These are phyloP conservation scores for Salix udensis DNA, from an alignment of 345 rosid genomes.

Conservation along the genomic window DNA sequence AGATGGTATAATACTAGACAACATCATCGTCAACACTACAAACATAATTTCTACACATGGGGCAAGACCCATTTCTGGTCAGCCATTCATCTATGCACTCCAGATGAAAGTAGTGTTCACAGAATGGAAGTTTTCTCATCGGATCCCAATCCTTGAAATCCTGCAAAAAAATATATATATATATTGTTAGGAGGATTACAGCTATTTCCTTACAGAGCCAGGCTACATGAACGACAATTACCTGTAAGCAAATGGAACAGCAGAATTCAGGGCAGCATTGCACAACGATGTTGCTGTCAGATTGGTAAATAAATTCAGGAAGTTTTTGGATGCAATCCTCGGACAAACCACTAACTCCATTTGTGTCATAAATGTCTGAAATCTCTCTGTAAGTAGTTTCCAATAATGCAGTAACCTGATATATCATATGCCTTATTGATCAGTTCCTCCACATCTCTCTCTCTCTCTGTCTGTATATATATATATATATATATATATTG, in stretches of 20 bases:
- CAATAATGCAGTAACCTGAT: slow-evolving; percentile 42
- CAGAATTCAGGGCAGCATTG: slow-evolving; percentile 12
- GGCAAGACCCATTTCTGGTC: slow-evolving; percentile 52
- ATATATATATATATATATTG: background rate
- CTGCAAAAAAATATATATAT: slow-evolving; percentile 24
- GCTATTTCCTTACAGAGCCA: background rate
- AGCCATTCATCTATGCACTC: slow-evolving; percentile 74
- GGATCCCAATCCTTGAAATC: slow-evolving; percentile 56
- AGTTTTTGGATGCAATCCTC: slow-evolving; percentile 35
- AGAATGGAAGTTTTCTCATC: slow-evolving; percentile 52
- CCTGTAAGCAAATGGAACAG: slow-evolving; percentile 82
- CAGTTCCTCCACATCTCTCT: background rate
- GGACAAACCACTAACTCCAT: slow-evolving; percentile 48
- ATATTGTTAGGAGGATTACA: background rate
- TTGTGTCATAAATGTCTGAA: slow-evolving; percentile 53
- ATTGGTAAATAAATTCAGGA: slow-evolving; percentile 33
- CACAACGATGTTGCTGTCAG: background rate
- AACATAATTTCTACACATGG: slow-evolving; percentile 62
- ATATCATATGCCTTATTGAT: background rate
- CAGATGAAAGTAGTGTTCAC: slow-evolving; percentile 66
- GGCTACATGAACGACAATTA: background rate
- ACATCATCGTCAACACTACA: background rate
- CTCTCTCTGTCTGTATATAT: no score
- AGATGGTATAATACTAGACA: background rate
- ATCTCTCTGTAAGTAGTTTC: slow-evolving; percentile 51